Evolutionary conservation across 1,284 basidiomycete species (phyloP).

Genomic region (Puccinia coronata): DNA sequence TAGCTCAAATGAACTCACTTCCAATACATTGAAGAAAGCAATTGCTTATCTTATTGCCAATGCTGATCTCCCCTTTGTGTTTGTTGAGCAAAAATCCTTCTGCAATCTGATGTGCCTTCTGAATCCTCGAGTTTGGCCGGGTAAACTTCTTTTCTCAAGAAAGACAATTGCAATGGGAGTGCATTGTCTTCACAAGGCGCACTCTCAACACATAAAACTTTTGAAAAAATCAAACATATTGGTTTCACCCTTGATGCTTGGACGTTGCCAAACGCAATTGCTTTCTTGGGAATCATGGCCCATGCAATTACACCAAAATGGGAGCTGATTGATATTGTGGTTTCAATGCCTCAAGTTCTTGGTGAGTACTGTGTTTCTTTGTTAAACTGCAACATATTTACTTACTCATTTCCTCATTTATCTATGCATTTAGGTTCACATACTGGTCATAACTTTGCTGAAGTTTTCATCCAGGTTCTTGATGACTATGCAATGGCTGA

Average conservation of each 20-base stretch:
- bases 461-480: background rate
- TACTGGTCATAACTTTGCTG: background rate
- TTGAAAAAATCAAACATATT: background rate
- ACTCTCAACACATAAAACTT: background rate
- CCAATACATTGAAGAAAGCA: background rate
- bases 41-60: constrained; percentile 11
- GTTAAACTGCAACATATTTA: background rate
- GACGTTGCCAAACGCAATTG: background rate
- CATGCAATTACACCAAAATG: background rate
- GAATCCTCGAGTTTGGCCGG: background rate
- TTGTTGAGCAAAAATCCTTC: constrained; percentile 12
- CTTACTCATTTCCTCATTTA: background rate
- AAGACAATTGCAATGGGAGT: background rate
- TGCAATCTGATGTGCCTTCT: background rate
- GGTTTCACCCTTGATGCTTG: constrained; percentile 6
- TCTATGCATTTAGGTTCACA: too few species aligned
- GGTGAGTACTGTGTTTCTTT: background rate
- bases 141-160: background rate
- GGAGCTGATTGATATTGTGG: constrained; percentile 2
- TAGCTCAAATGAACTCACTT: background rate
- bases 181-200: background rate
- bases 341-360: background rate
- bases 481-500: background rate
- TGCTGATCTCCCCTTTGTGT: background rate
- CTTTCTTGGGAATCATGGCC: constrained; percentile 1